Evolutionary conservation across 2,329 filamentous ascomycete species (phyloP).

Genomic region (Orbilia oligospora): DNA sequence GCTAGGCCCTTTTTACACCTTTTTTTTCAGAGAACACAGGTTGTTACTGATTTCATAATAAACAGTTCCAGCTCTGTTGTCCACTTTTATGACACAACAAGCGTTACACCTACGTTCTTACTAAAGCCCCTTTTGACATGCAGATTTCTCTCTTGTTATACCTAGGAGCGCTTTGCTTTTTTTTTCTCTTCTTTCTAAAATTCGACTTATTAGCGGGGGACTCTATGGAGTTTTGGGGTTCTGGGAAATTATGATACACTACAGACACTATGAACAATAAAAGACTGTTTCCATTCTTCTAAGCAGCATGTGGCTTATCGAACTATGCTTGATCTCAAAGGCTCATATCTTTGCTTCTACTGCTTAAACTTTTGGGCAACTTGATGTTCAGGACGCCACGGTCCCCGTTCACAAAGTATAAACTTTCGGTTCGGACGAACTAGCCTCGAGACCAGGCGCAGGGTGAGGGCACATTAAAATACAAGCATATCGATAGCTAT

Average conservation of each 20-base stretch:
- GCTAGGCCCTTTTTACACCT: neutral
- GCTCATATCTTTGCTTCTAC: neutral
- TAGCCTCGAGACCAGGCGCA: too few species aligned
- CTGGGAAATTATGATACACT: conserved; percentile 2
- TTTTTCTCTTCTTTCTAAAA: neutral
- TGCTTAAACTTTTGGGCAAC: neutral
- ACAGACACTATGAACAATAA: neutral
- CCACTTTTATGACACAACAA: neutral
- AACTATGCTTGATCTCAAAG: neutral
- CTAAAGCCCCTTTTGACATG: neutral
- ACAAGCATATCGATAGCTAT: too few species aligned
- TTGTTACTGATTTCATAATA: conserved; percentile 6
- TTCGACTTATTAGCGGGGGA: neutral
- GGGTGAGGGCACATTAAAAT: too few species aligned
- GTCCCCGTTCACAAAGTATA: neutral
- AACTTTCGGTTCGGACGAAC: neutral
- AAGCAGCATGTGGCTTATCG: neutral
- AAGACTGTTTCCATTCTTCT: neutral
- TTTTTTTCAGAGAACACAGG: conserved; percentile 11
- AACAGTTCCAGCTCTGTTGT: conserved; percentile 15
- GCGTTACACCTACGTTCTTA: neutral
- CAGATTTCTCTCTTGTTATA: neutral
- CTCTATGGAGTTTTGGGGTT: conserved; percentile 19
- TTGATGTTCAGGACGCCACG: neutral
- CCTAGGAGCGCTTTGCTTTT: neutral